Percentiles rank a stretch among this genome's conserved stretches.
Conservation (phyloP, 495 filamentous ascomycete species). For the Polyplosphaeria fusca region DNA sequence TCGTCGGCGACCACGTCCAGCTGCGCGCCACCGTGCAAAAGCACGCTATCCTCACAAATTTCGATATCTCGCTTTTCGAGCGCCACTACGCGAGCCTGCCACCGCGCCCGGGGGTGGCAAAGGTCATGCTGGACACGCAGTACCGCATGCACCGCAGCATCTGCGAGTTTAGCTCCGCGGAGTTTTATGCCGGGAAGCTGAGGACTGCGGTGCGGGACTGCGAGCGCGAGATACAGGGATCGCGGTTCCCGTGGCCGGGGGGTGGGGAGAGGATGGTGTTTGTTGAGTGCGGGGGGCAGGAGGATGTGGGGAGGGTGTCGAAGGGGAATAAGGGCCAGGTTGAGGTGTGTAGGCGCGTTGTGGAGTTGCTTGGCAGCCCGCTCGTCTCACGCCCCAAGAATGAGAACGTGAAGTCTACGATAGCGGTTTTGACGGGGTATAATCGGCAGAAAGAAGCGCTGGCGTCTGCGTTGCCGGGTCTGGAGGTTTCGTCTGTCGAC, state of each 20-base stretch:
- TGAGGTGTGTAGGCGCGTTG: slow-evolving; percentile 38
- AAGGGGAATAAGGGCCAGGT: slow-evolving; percentile 50
- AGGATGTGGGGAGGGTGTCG: slow-evolving; percentile 46
- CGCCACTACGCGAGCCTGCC: slow-evolving; percentile 43
- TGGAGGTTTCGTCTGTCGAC: slow-evolving; percentile 50
- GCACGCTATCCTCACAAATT: slow-evolving; percentile 41
- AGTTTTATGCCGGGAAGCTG: slow-evolving; percentile 50
- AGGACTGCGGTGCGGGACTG: slow-evolving; percentile 40
- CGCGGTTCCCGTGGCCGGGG: slow-evolving; percentile 40
- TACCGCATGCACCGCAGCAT: slow-evolving; percentile 54
- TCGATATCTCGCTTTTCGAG: slow-evolving; percentile 53
- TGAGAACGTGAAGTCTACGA: slow-evolving; percentile 26
- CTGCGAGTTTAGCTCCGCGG: slow-evolving; percentile 46
- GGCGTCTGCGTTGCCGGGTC: slow-evolving; percentile 31
- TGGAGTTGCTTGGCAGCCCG: slow-evolving; percentile 35
- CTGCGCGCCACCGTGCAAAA: slow-evolving; percentile 49
- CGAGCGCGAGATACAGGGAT: slow-evolving; percentile 33
- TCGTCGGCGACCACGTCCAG: slow-evolving; percentile 56
- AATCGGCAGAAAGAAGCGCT: slow-evolving; percentile 44
- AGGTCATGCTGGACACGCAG: slow-evolving; percentile 53
- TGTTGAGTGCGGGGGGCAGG: slow-evolving; percentile 43
- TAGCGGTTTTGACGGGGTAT: slow-evolving; percentile 51
- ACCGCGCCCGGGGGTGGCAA: slow-evolving; percentile 27
- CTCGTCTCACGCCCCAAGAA: background rate
- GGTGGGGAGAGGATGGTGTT: slow-evolving; percentile 42